phyloP scores from a whole-genome alignment of 176 grass and related monocot species.

The Avena insularis region DNA sequence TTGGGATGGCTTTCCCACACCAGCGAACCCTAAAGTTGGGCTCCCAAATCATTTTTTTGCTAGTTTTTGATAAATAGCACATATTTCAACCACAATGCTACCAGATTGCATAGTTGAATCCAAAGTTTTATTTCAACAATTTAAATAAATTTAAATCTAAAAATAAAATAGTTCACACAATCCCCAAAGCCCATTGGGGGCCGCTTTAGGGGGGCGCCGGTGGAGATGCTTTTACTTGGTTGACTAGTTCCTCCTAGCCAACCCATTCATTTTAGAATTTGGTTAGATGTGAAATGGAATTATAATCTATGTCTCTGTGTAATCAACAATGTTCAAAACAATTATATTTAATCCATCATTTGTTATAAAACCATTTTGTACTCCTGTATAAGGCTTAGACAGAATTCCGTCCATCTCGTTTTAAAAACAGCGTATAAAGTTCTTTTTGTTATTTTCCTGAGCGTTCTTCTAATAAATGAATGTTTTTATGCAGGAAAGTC shows the following conservation, averaged over 20 bases:
- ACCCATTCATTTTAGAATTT: neutral
- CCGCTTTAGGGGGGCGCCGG: too few relatives aligned
- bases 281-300: neutral
- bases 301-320: constrained; percentile 3
- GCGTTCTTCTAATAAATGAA: constrained; percentile 35
- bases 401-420: neutral
- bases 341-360: neutral
- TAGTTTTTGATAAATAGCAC: too few relatives aligned
- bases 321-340: neutral
- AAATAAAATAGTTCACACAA: too few relatives aligned
- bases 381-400: neutral
- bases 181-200: too few relatives aligned
- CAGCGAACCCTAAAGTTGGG: too few relatives aligned
- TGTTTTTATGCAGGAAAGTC: constrained; percentile 46
- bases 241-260: neutral
- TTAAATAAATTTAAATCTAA: too few relatives aligned
- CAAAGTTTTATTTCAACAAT: too few relatives aligned
- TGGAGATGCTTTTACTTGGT: neutral
- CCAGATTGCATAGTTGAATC: too few relatives aligned
- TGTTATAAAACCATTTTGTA: neutral
- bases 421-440: neutral
- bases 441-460: neutral
- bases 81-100: too few relatives aligned
- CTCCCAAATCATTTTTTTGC: too few relatives aligned
- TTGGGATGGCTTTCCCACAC: too few relatives aligned